Evolutionary conservation across 495 filamentous ascomycete genomes (phyloP), one percentile per base, ranked within the genome.

Genomic region (Aspergillus nidulans): DNA sequence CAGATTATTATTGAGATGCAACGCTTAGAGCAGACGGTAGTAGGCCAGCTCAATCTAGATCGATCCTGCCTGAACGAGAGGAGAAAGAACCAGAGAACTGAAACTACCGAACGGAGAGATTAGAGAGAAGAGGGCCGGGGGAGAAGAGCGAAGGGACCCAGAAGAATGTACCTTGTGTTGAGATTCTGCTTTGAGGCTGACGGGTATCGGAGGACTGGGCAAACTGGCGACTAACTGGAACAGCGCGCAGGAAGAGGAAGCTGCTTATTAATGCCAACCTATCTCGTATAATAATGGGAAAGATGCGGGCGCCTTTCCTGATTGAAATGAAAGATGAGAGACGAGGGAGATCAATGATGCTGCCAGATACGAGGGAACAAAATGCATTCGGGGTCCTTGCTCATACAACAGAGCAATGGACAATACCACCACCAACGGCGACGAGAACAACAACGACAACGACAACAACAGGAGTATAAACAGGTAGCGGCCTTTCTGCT

Each of bases 311-410:
- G 4, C 13, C 28, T 45, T 45, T 26, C 42, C 42, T 42, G 48
- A 51, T 18, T 43, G 39, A 39, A 48, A 53, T 48, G 24, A 46
- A 43, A 45, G 52, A 42, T 52, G 55, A 53, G 40, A 41, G 49
- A 38, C 32, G 38, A 45, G 18, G 23, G 51, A 25, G 50, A 60
- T 13, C 1, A 30, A 45, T 45, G 20, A 7, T 43, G n/a, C 39
- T 43, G 41, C 24, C 42, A 45, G 42, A 26, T 45, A 45, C 42
- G 23, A 45, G 42, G 23, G 21, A 45, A 45, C 21, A 45, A 16
- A 25, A 26, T 21, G 21, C 42, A 45, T 26, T 45, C 23, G 42
- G 23, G n/a, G 42, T 16, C 12, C 10, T 28, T 44, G 21, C 3
- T 6, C 23, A 4, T 38, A 9, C 23, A 43, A 43, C 19, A 28